phyloP scores from a whole-genome alignment of 2,329 filamentous ascomycete genomes.

The Diaporthe eres region DNA sequence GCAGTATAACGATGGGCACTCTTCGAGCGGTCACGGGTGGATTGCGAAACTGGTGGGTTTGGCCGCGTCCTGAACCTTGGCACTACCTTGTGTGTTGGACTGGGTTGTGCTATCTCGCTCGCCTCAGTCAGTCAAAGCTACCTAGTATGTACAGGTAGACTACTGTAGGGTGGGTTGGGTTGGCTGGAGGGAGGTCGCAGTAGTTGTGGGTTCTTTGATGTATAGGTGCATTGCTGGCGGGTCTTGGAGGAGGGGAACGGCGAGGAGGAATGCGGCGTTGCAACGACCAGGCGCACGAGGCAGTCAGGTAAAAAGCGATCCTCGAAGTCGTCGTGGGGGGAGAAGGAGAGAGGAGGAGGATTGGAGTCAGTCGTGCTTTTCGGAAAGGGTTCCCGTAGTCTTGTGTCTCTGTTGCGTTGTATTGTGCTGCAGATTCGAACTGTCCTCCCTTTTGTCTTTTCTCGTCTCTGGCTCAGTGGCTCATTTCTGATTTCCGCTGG shows the following conservation, averaged over 20 bases:
- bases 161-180: background rate
- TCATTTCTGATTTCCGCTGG: background rate
- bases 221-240: conserved; percentile 13
- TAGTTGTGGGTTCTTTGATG: conserved; percentile 1
- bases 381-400: background rate
- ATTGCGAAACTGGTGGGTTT: background rate
- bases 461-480: background rate
- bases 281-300: conserved; percentile 5
- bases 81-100: background rate
- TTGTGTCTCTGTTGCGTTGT: background rate
- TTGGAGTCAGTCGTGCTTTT: background rate
- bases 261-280: conserved; percentile 16
- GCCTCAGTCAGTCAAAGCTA: background rate
- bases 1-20: background rate
- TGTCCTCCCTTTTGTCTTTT: background rate
- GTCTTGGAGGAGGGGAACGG: conserved; percentile 9
- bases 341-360: background rate
- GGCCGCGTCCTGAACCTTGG: background rate
- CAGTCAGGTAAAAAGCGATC: background rate
- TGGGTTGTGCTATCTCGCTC: background rate
- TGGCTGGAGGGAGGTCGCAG: conserved; percentile 14
- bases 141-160: background rate
- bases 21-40: background rate
- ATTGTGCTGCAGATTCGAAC: background rate
- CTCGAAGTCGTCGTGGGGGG: background rate